These are phyloP conservation scores for Scheffersomyces parashehatae DNA, from an alignment of 1,139 yeast genomes.

Conservation along the genomic window DNA sequence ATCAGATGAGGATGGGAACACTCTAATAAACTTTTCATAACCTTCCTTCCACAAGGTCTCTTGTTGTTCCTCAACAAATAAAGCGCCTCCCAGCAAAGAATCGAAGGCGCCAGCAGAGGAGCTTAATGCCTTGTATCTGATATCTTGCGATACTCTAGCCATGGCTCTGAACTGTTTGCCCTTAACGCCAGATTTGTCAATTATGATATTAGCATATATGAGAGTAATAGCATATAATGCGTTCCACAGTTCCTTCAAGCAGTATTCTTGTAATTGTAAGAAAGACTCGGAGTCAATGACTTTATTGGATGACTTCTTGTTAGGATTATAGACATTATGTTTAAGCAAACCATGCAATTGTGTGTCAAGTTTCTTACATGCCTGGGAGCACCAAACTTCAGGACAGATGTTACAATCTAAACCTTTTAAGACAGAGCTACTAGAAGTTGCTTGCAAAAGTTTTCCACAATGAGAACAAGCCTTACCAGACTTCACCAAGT, in stretches of 20 bases:
- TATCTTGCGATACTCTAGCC: slow-evolving; percentile 71
- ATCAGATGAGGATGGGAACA: slow-evolving; percentile 43
- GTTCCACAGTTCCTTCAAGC: slow-evolving; percentile 66
- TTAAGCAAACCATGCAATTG: slow-evolving; percentile 58
- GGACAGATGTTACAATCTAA: slow-evolving; percentile 69
- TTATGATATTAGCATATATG: slow-evolving; percentile 48
- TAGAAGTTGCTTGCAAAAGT: slow-evolving; percentile 36
- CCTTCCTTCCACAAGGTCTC: slow-evolving; percentile 65
- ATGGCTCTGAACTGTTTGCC: slow-evolving; percentile 53
- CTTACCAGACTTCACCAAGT: slow-evolving; percentile 62
- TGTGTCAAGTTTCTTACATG: slow-evolving; percentile 57
- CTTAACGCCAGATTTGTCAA: slow-evolving; percentile 48
- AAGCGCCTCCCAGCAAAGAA: slow-evolving; percentile 48
- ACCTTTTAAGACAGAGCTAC: slow-evolving; percentile 44
- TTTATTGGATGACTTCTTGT: slow-evolving; percentile 21
- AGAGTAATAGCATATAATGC: slow-evolving; percentile 68
- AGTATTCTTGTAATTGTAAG: slow-evolving; percentile 57
- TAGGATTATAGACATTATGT: slow-evolving; percentile 44
- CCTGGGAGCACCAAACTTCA: slow-evolving; percentile 70
- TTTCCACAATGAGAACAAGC: slow-evolving; percentile 84
- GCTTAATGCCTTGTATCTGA: slow-evolving; percentile 60
- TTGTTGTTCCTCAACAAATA: slow-evolving; percentile 55
- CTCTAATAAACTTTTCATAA: slow-evolving; percentile 46
- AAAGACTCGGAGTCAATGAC: slow-evolving; percentile 50
- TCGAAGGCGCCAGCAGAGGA: slow-evolving; percentile 62